phyloP scores from a whole-genome alignment of 2,329 filamentous ascomycete genomes.

The Colletotrichum gigasporum region DNA sequence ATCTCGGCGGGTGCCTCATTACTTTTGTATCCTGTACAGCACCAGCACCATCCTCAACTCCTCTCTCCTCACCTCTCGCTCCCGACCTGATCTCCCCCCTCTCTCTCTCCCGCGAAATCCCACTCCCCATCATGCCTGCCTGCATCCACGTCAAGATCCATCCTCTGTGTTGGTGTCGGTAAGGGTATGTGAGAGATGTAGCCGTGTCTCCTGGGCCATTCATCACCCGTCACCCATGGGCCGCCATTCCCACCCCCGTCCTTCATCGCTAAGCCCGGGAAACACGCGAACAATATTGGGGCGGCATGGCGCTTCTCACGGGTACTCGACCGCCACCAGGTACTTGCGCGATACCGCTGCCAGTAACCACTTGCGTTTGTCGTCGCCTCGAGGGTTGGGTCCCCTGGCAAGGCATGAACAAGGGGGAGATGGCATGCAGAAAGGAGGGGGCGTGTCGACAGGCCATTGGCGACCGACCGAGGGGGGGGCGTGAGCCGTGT shows the following conservation, averaged over 20 bases:
- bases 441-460: conserved; percentile 25
- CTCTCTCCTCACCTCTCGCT: neutral
- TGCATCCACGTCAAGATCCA: neutral
- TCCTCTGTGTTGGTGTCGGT: neutral
- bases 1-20: conserved; percentile 30
- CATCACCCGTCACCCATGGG: neutral
- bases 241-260: neutral
- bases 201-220: neutral
- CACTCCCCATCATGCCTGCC: neutral
- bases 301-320: conserved; percentile 40
- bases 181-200: neutral
- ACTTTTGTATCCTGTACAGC: conserved; percentile 29
- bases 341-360: conserved; percentile 29
- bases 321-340: conserved; percentile 23
- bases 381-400: conserved; percentile 15
- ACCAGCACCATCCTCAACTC: neutral
- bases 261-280: conserved; percentile 38
- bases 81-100: neutral
- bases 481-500: conserved; percentile 15
- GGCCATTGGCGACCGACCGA: conserved; percentile 10
- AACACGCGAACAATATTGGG: conserved; percentile 35
- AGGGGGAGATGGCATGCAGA: conserved; percentile 27
- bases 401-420: conserved; percentile 23
- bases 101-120: neutral
- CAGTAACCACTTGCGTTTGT: conserved; percentile 26